phyloP scores from a whole-genome alignment of 192 early-diverging fungal genomes.

The Coemansia sp. region DNA sequence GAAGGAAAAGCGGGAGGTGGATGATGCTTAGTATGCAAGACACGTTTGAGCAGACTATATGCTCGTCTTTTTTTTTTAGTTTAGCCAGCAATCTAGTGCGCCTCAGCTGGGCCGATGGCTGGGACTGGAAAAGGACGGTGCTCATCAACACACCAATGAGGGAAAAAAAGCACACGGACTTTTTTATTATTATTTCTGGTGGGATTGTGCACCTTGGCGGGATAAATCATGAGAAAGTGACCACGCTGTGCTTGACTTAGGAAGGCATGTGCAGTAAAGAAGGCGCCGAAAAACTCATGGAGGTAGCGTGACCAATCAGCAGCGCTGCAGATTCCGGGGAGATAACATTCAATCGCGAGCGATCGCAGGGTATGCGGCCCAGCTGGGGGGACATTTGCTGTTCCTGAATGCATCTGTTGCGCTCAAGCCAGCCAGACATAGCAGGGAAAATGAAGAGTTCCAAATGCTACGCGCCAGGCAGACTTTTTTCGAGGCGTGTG shows the following conservation, averaged over 20 bases:
- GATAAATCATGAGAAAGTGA: neutral
- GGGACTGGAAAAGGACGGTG: neutral
- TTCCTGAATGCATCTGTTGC: neutral
- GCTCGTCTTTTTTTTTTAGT: neutral
- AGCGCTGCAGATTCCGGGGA: constrained; percentile 7
- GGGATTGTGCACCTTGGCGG: neutral
- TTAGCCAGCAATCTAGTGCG: neutral
- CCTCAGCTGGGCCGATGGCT: neutral
- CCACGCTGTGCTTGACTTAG: neutral
- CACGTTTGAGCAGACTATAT: neutral
- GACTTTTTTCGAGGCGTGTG: constrained; percentile 23
- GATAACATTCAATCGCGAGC: constrained; percentile 9
- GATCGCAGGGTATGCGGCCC: neutral
- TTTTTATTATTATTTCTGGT: neutral
- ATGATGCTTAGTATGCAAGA: neutral
- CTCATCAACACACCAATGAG: neutral
- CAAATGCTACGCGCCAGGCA: neutral
- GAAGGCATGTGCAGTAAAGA: neutral
- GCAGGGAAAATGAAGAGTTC: neutral
- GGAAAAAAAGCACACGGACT: too few species aligned
- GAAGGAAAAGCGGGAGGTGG: neutral
- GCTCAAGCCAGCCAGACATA: neutral
- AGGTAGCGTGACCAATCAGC: constrained; percentile 7
- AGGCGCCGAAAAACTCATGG: neutral
- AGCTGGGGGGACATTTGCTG: neutral